Base-by-base conservation (phyloP, 345 rosid genomes). In the Nasturtium officinale region DNA sequence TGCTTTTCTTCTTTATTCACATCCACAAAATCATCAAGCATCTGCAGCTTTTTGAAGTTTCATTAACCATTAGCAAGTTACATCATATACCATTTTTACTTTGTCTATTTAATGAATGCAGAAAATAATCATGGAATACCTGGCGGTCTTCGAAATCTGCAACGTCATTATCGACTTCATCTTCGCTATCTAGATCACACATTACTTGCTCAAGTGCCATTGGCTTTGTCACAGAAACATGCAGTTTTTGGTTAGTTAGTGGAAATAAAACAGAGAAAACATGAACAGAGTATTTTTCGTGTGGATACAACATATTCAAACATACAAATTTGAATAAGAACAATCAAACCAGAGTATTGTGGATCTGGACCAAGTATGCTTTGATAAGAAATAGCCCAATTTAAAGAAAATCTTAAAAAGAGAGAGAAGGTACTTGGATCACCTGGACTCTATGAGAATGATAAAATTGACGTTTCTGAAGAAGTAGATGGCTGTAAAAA, bases 381-480 rank as follows among this genome's bases (percentile, higher is more conserved):
- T 57, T 45, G 52, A 25, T 67, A 42, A 42, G 43, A 28, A 42
- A 69, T 9, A 11, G 20, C 25, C 15, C 58, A 33, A 59, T 35
- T 18, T n/a, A 61, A 25, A 33, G 46, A 58, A 58, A 45, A 35
- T 5, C 6, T 33, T 8, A 48, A 69, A 21, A 40, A 42, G 25
- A 46, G 32, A 9, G 65, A 65, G 48, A 30, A 47, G n/a, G 55
- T 60, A 60, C 68, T 50, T 30, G 18, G 33, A 50, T 86, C 79
- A 95, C 99, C 96, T 96, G 99, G 79, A 89, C 90, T 81, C 89
- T 85, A 83, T 89, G 99, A 18, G 98, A 96, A 75, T 96, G 99
- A 80, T 83, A 92, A 83, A 92, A 96, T 80, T 85, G 99, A 33
- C 97, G 90, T 64, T 74, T 85, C 81, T 69, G 79, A 62, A 96